A percentile compares a stretch with the other conserved stretches of the same genome.
Conservation (phyloP, 2,329 filamentous ascomycete genomes). For the Plectosphaerella plurivora region DNA sequence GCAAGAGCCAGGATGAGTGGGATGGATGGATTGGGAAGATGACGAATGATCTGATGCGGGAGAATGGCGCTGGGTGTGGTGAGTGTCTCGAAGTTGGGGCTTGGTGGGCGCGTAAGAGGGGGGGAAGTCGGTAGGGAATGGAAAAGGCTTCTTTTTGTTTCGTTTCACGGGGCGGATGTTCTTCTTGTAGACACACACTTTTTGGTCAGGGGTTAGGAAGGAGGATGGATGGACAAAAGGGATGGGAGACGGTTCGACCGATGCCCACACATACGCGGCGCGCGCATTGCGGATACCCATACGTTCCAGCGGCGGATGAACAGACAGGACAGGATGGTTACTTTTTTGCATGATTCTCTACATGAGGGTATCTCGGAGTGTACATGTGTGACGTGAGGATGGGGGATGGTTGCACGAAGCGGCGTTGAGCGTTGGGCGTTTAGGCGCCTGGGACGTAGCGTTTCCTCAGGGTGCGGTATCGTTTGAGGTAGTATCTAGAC, state of each 20-base stretch:
- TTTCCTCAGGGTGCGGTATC: conserved; percentile 80
- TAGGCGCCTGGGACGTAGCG: conserved; percentile 52
- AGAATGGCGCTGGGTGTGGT: conserved; percentile 73
- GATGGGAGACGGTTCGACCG: background rate
- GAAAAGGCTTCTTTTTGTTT: background rate
- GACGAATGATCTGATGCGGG: conserved; percentile 77
- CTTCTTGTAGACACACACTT: no score
- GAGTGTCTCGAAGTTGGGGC: conserved; percentile 85
- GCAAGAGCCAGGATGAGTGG: conserved; percentile 90
- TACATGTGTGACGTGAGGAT: background rate
- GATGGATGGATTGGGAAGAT: conserved; percentile 83
- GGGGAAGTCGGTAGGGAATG: background rate
- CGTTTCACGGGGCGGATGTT: background rate
- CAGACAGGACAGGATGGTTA: background rate
- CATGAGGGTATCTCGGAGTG: background rate
- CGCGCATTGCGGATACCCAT: conserved; percentile 4
- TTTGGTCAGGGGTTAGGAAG: background rate
- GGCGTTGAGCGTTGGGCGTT: background rate
- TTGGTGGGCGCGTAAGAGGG: conserved; percentile 78
- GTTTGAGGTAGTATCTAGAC: conserved; percentile 81
- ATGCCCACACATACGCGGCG: background rate
- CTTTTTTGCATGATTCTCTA: background rate
- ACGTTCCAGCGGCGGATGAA: conserved; percentile 1
- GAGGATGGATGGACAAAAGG: background rate
- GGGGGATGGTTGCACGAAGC: background rate